Conservation (phyloP, 2,329 filamentous ascomycete species). For the Sclerotinia spermophila region DNA sequence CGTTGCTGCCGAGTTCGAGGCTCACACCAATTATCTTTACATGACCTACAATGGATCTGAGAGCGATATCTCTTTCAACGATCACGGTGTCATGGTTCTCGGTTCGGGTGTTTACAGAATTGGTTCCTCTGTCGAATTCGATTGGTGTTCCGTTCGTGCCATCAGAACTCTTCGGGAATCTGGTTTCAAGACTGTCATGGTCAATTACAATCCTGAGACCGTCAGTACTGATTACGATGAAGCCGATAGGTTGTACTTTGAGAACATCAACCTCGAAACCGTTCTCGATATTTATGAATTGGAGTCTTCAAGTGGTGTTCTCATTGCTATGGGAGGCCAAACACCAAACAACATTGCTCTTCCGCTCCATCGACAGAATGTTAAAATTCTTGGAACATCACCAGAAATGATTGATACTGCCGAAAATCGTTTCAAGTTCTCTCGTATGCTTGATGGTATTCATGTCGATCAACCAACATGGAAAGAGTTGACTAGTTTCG, state of each 20-base stretch:
- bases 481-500: conserved; percentile 94
- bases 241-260: conserved; percentile 91
- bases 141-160: conserved; percentile 95
- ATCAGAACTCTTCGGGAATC: conserved; percentile 77
- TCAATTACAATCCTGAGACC: conserved; percentile 69
- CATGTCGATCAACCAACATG: conserved; percentile 95
- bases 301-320: conserved; percentile 78
- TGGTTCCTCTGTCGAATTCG: conserved; percentile 95
- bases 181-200: conserved; percentile 97
- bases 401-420: conserved; percentile 96
- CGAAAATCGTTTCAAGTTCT: conserved; percentile 98
- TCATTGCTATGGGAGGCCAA: conserved; percentile 94
- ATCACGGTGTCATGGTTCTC: conserved; percentile 84
- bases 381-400: conserved; percentile 87
- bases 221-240: conserved; percentile 80
- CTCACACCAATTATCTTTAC: conserved; percentile 87
- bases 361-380: conserved; percentile 84
- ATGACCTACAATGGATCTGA: conserved; percentile 96
- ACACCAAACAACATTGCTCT: conserved; percentile 97
- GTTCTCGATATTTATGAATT: conserved; percentile 99
- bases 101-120: conserved; percentile 97
- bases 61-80: conserved; percentile 91
- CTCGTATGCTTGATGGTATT: conserved; percentile 92
- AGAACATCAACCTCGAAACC: conserved; percentile 93
- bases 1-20: conserved; percentile 92